Evolutionary conservation across 2,329 filamentous ascomycete species (phyloP), one percentile per base, ranked within the genome.

Genomic region (Chrysosporium queenslandicum): DNA sequence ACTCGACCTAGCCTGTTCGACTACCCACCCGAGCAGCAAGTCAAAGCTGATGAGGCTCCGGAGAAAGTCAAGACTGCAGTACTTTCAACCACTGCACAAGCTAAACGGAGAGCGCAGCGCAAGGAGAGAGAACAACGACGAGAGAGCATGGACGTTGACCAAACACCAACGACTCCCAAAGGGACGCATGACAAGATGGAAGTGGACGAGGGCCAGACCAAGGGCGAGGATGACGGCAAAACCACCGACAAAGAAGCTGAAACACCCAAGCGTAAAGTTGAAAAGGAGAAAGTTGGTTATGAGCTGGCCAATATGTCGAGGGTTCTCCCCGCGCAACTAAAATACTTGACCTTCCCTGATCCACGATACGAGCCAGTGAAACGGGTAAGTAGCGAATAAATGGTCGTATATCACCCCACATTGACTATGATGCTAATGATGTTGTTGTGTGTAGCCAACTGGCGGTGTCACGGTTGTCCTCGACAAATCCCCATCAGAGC

Each of bases 301-400:
- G 89, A 96, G 58, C 79, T 98, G 56, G 87, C 92, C 66, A 98
- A 98, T 75, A 94, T 98, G 88, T 94, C 86, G 51, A 81, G 92
- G 61, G 89, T 98, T 32, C 80, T 98, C 45, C 92, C 90, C 1
- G 81, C 82, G 43, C 92, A 98, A 73, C 80, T 97, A 64, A 95
- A 94, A 75, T 96, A 91, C 69, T 87, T 98, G 64, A 94, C 82
- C 69, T 95, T 98, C 77, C 82, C 87, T 46, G 80, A 87, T 58
- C 86, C 87, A 42, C 83, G 94, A 61, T 98, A 96, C 71, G 87
- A 86, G 76, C 91, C 92, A 32, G 90, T 97, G 58, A 87, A 87
- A 74, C 83, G 94, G 81, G 87, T 91, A 73, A 67, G 76, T 69
- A 52, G 2, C 18, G 9, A 54, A 32, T n/a, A 14, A 4, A 25